A percentile compares a stretch with the other conserved stretches of the same genome.
Evolutionary conservation across 768 basidiomycete species (phyloP).

Genomic region (Psilocybe cubensis): DNA sequence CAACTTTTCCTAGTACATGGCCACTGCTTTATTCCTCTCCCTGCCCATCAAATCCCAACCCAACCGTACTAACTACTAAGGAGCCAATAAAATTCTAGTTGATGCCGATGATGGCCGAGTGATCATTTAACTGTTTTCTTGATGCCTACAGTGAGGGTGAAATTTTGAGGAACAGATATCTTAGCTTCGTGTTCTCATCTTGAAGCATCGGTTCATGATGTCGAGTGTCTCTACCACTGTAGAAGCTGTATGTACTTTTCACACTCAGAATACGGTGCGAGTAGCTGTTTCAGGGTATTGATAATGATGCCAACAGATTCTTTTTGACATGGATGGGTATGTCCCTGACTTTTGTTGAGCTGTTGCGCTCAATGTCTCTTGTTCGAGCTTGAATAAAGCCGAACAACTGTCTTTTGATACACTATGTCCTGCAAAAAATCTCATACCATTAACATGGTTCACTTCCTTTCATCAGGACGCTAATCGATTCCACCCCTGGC

Average conservation of each 20-base stretch:
- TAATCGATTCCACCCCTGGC: conserved; percentile 85
- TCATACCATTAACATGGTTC: not conserved
- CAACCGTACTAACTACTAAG: too few species aligned
- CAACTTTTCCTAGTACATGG: too few species aligned
- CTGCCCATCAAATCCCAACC: too few species aligned
- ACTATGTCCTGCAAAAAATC: conserved; percentile 1
- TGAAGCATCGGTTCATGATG: conserved; percentile 24
- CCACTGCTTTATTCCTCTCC: too few species aligned
- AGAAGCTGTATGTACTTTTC: conserved; percentile 50
- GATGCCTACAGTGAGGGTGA: too few species aligned
- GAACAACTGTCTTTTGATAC: not conserved
- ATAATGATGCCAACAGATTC: conserved; percentile 43
- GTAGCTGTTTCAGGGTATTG: not conserved
- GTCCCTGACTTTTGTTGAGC: conserved; percentile 13
- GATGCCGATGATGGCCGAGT: too few species aligned
- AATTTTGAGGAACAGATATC: too few species aligned
- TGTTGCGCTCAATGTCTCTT: not conserved
- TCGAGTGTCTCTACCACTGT: conserved; percentile 39
- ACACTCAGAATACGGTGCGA: not conserved
- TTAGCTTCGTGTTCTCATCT: not conserved
- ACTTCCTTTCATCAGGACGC: conserved; percentile 47
- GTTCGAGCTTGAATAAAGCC: not conserved
- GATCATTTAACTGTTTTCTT: too few species aligned
- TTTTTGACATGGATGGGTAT: conserved; percentile 77
- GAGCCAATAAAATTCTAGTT: too few species aligned